phyloP scores from a whole-genome alignment of 108 stramenopile species.

The Seminavis robusta region DNA sequence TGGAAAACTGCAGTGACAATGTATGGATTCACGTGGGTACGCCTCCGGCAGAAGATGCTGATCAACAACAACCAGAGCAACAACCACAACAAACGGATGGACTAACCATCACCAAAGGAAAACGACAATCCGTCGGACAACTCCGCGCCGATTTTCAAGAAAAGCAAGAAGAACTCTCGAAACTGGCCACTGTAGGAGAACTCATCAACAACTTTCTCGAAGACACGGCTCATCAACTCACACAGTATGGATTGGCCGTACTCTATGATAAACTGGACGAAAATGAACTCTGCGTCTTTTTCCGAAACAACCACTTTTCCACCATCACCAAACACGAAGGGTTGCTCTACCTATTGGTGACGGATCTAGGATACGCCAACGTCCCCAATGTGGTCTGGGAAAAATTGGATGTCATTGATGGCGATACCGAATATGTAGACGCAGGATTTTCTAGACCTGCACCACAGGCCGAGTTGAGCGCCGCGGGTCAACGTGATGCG shows the following conservation, averaged over 20 bases:
- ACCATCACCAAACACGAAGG: conserved; percentile 86
- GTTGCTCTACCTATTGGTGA: conserved; percentile 82
- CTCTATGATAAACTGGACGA: conserved; percentile 74
- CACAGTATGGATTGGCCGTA: conserved; percentile 75
- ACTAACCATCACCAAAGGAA: no score
- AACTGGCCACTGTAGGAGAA: conserved; percentile 42
- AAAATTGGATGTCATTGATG: conserved; percentile 83
- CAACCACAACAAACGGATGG: not conserved
- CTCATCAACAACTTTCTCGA: conserved; percentile 69
- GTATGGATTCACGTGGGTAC: no score
- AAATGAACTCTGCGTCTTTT: conserved; percentile 83
- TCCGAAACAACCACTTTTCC: conserved; percentile 96
- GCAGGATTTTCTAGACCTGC: conserved; percentile 38
- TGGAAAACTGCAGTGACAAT: no score
- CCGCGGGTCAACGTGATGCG: conserved; percentile 28
- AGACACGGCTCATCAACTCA: conserved; percentile 77
- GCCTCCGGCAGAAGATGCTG: not conserved
- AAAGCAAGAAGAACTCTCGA: conserved; percentile 24
- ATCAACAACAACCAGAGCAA: not conserved
- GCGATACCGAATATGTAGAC: conserved; percentile 77
- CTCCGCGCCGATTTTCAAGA: not conserved
- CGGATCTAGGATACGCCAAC: conserved; percentile 89
- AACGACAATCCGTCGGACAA: not conserved
- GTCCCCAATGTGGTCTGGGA: conserved; percentile 88
- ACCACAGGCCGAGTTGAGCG: conserved; percentile 20